Base-by-base conservation (phyloP, 805 yeast genomes). In the Pichia deserticola region DNA sequence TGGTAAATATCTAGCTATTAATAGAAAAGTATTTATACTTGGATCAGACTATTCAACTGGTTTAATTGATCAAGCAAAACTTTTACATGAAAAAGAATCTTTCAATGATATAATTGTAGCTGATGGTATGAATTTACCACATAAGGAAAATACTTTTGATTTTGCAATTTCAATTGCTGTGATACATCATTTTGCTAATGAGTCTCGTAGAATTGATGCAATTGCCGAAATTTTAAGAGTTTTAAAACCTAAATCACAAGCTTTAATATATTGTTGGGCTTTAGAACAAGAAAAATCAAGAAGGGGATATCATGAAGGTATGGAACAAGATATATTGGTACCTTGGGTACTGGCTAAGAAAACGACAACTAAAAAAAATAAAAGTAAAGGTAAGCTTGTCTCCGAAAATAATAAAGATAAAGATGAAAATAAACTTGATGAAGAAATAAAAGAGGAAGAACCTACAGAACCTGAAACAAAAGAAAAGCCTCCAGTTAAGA, bases 141-240 rank as follows among this genome's bases (percentile, higher is more conserved):
- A 79, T 60, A 72, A 71, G 3, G 63, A 69, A 8, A 52, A 60
- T 7, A 60, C 67, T 11, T 77, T 79, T 59, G 73, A 92, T 60
- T 93, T 93, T 72, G 98, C 96, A 1, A 86, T 93, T 30, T 84
- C 95, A 9, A 90, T 93, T 42, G 98, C 98, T 0, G 99, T 93
- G 28, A 82, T 93, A 15, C 99, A 93, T 61, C 99, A 93, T 64
- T 89, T 93, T 69, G 78, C 95, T n/a, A 88, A 95, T 0, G 77
- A 76, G 20, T 84, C 81, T 53, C 75, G 99, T 61, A 74, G 99
- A 47, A 64, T 86, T 1, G 78, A 76, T 8, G 97, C 97, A 1
- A 82, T 93, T 7, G 57, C 57, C 12, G 86, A 85, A 51, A 82
- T 90, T 2, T 62, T 93, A 37, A 66, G 81, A 25, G 60, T 63